Evolutionary conservation across 169 alveolate species (phyloP).

Genomic region (Plasmodium coatneyi): DNA sequence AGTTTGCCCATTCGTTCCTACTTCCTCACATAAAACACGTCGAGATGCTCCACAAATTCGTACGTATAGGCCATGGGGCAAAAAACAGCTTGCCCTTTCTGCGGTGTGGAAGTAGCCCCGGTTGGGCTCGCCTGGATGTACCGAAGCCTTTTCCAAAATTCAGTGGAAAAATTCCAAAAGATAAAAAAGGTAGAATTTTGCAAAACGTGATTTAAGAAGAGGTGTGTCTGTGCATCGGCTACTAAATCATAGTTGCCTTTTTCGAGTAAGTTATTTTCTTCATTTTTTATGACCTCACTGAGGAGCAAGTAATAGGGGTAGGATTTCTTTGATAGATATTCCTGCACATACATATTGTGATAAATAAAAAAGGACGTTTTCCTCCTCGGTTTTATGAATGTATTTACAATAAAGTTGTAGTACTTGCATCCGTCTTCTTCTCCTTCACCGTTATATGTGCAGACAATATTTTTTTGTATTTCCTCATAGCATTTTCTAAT

Average conservation of each 20-base stretch:
- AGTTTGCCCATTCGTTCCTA: no score
- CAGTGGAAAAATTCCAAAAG: constrained; percentile 43
- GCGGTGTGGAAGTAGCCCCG: not conserved
- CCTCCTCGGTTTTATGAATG: constrained; percentile 34
- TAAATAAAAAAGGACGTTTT: constrained; percentile 34
- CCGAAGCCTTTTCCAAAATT: constrained; percentile 38
- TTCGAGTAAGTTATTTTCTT: not conserved
- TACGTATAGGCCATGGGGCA: constrained; percentile 44
- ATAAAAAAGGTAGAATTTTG: constrained; percentile 28
- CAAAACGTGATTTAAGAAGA: constrained; percentile 11
- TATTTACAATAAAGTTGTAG: constrained; percentile 11
- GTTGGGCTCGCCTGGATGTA: not conserved
- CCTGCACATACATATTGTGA: constrained; percentile 34
- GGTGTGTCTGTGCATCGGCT: constrained; percentile 11
- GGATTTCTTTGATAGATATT: constrained; percentile 25
- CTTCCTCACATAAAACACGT: constrained; percentile 1
- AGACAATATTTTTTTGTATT: constrained; percentile 8
- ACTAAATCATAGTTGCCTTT: not conserved
- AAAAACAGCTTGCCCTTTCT: not conserved
- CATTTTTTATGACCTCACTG: constrained; percentile 24
- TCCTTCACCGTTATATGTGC: constrained; percentile 22
- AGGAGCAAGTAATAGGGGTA: constrained; percentile 20
- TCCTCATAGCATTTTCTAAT: constrained; percentile 31
- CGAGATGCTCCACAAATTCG: constrained; percentile 29
- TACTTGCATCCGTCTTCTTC: constrained; percentile 18